Conservation (phyloP, 345 rosid genomes). For the Linum trigynum region DNA sequence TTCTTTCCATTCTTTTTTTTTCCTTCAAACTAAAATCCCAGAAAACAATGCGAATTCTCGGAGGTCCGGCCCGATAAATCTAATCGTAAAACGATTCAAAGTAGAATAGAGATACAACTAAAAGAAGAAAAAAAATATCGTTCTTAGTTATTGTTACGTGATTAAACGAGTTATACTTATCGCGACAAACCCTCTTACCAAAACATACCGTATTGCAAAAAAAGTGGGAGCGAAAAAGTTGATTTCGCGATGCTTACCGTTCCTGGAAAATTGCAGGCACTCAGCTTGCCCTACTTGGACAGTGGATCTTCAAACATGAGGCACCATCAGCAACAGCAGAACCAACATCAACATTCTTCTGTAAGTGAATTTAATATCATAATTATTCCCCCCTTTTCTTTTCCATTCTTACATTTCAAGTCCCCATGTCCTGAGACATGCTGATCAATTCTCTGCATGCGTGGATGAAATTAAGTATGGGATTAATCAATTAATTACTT, state of each 20-base stretch:
- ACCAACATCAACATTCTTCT: conserved; percentile 4
- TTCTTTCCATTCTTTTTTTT: conserved; percentile 13
- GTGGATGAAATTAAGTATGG: neutral
- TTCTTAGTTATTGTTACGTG: neutral
- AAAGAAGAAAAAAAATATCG: too few relatives aligned
- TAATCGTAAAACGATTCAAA: too few relatives aligned
- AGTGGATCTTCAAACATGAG: conserved; percentile 50
- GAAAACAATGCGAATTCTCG: conserved; percentile 15
- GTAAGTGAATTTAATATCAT: conserved; percentile 32
- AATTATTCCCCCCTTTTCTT: conserved; percentile 10
- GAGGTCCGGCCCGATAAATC: too few relatives aligned
- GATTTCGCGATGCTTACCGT: neutral
- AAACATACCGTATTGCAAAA: conserved; percentile 7
- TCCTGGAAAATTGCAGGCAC: conserved; percentile 48
- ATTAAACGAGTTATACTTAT: conserved; percentile 6
- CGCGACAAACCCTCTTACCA: neutral
- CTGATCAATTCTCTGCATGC: too few relatives aligned
- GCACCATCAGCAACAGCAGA: conserved; percentile 35
- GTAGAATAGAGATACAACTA: too few relatives aligned
- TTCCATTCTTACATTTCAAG: neutral
- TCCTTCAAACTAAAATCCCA: conserved; percentile 9
- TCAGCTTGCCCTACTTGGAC: conserved; percentile 92
- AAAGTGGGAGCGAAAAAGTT: too few relatives aligned
- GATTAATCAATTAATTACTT: conserved; percentile 20
- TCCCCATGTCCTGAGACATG: neutral